Percentiles rank a stretch among this genome's conserved stretches.
These are phyloP conservation scores for Aspergillus sclerotiicarbonarius DNA, from an alignment of 495 filamentous ascomycete species.

Conservation along the genomic window DNA sequence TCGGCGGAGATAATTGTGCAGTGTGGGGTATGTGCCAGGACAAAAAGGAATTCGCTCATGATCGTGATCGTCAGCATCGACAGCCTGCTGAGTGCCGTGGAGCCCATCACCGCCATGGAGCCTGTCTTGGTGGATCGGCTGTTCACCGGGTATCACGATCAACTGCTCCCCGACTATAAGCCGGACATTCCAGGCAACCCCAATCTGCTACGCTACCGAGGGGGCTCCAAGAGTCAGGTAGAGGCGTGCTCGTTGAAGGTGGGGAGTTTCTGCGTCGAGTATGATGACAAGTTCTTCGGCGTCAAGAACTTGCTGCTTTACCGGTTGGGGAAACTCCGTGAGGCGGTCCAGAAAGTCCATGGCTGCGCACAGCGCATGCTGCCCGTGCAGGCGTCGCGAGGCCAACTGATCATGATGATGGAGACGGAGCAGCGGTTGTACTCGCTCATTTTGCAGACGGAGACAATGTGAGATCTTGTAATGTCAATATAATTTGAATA, in stretches of 20 bases:
- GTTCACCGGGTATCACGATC: constrained; percentile 15
- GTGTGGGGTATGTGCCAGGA: constrained; percentile 31
- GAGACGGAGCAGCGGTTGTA: constrained; percentile 39
- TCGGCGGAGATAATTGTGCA: constrained; percentile 32
- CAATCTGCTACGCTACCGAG: constrained; percentile 10
- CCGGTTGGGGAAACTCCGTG: constrained; percentile 27
- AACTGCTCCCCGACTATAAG: constrained; percentile 8
- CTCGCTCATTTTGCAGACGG: constrained; percentile 34
- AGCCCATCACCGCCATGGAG: constrained; percentile 20
- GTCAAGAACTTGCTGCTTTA: constrained; percentile 32
- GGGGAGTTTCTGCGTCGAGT: constrained; percentile 29
- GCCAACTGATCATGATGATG: constrained; percentile 36
- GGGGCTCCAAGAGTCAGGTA: constrained; percentile 18
- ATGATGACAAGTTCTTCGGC: constrained; percentile 34
- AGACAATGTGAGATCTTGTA: too few species aligned
- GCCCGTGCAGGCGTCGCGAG: constrained; percentile 20
- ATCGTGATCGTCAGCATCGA: constrained; percentile 35
- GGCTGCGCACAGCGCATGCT: constrained; percentile 28
- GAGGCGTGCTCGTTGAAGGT: constrained; percentile 31
- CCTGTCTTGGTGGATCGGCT: constrained; percentile 17
- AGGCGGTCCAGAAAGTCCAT: constrained; percentile 28
- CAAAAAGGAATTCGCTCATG: constrained; percentile 32
- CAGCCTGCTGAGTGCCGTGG: constrained; percentile 30
- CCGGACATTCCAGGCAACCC: constrained; percentile 1
- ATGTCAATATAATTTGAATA: too few species aligned